Percentiles rank a stretch among this genome's conserved stretches.
phyloP scores from a whole-genome alignment of 495 filamentous ascomycete species.

The Aspergillus ellipticus region DNA sequence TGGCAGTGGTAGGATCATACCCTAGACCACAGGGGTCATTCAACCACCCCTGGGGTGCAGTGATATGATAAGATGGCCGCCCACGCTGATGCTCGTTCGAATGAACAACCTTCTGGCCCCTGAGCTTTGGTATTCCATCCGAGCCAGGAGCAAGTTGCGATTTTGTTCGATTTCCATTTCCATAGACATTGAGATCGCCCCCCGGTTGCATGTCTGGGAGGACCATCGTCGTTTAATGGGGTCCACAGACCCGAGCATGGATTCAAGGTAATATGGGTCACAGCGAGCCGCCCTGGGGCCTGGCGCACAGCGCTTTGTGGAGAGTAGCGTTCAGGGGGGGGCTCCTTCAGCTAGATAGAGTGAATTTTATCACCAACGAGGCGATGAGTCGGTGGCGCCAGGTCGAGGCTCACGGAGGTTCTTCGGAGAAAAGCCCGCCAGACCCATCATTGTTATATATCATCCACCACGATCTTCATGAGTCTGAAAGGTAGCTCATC shows the following conservation, averaged over 20 bases:
- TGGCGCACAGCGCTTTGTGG: no score
- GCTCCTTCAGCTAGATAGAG: no score
- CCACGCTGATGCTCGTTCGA: conserved; percentile 18
- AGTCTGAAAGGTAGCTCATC: no score
- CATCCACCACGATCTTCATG: background rate
- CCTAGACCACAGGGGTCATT: conserved; percentile 56
- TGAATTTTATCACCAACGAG: no score
- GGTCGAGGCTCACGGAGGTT: background rate
- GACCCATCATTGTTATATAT: background rate
- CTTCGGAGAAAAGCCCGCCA: background rate
- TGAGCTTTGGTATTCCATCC: background rate
- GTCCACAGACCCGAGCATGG: no score
- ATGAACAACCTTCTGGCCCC: background rate
- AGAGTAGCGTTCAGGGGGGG: no score
- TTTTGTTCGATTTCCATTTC: no score
- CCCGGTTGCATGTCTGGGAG: no score
- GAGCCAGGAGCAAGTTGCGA: background rate
- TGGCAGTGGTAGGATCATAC: conserved; percentile 51
- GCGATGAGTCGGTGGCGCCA: background rate
- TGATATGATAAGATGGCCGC: conserved; percentile 50
- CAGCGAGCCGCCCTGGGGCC: no score
- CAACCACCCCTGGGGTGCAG: conserved; percentile 51
- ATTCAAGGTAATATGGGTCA: no score
- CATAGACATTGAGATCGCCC: background rate
- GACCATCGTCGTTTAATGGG: no score